A percentile compares a stretch with the other conserved stretches of the same genome.
phyloP scores from a whole-genome alignment of 192 early-diverging fungal genomes.

The Backusella westeae region DNA sequence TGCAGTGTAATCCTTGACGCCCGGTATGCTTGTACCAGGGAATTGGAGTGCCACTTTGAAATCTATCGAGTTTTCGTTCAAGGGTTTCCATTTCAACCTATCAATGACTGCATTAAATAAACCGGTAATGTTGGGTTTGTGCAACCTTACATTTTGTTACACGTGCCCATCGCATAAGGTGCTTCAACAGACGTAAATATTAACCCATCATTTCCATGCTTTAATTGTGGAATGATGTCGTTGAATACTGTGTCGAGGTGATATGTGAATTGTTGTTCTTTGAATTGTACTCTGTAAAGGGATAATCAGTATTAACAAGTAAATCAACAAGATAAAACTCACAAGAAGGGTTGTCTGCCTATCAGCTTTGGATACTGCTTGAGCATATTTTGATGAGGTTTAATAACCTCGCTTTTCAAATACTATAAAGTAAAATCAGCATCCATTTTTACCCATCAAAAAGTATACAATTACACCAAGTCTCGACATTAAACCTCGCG shows the following conservation, averaged over 20 bases:
- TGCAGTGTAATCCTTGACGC: conserved; percentile 18
- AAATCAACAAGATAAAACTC: conserved; percentile 12
- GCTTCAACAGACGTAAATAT: conserved; percentile 68
- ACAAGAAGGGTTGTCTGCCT: conserved; percentile 54
- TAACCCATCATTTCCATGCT: conserved; percentile 71
- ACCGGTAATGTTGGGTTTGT: not conserved
- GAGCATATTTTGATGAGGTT: conserved; percentile 58
- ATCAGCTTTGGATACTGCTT: conserved; percentile 35
- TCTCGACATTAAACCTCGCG: conserved; percentile 57
- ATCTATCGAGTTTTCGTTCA: conserved; percentile 79
- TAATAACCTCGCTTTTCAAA: conserved; percentile 59
- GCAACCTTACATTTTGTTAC: conserved; percentile 57
- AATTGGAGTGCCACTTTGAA: conserved; percentile 53
- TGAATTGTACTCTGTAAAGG: conserved; percentile 56
- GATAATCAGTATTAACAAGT: not conserved
- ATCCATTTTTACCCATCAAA: not conserved
- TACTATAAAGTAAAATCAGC: conserved; percentile 41
- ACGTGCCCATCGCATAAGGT: conserved; percentile 67
- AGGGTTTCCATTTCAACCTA: conserved; percentile 88
- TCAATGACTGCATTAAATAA: conserved; percentile 1
- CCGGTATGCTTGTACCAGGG: conserved; percentile 23
- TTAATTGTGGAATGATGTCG: conserved; percentile 56
- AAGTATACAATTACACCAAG: conserved; percentile 56
- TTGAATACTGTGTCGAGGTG: conserved; percentile 52
- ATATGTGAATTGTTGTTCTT: conserved; percentile 69